phyloP scores from a whole-genome alignment of 768 basidiomycete genomes.

The Hebeloma cylindrosporum region DNA sequence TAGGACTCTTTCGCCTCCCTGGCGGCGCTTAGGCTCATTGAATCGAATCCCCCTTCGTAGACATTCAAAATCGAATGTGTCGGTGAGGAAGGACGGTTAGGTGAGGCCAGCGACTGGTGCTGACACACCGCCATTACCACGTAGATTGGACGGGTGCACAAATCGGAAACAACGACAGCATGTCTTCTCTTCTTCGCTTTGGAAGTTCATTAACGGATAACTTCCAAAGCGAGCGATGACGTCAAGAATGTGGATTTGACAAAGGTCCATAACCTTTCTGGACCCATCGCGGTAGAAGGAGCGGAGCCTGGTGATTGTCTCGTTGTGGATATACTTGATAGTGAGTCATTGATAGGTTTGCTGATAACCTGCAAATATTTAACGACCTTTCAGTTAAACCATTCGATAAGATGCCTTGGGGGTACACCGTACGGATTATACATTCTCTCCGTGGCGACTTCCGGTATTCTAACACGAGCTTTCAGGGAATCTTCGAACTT shows the following conservation, averaged over 20 bases:
- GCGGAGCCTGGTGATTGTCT: slow-evolving; percentile 80
- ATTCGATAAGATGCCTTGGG: slow-evolving; percentile 80
- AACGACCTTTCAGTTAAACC: slow-evolving; percentile 46
- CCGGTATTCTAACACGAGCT: not conserved
- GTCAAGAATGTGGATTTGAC: slow-evolving; percentile 63
- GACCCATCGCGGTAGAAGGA: slow-evolving; percentile 72
- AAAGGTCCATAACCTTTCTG: slow-evolving; percentile 73
- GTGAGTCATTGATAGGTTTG: slow-evolving; percentile 31
- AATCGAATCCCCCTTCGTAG: slow-evolving; percentile 26
- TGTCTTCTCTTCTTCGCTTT: slow-evolving; percentile 18
- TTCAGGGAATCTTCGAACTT: slow-evolving; percentile 70
- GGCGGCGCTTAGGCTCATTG: not conserved
- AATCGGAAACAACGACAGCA: slow-evolving; percentile 74
- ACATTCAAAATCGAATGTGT: slow-evolving; percentile 73
- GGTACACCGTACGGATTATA: slow-evolving; percentile 55
- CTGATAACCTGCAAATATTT: not conserved
- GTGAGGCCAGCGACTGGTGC: not conserved
- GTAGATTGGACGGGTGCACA: slow-evolving; percentile 82
- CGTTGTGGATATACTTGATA: slow-evolving; percentile 78
- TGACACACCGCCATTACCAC: not conserved
- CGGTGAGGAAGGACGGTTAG: slow-evolving; percentile 44
- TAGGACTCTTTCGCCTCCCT: slow-evolving; percentile 5
- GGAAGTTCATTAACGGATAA: not conserved
- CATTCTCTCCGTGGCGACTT: not conserved
- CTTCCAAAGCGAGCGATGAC: slow-evolving; percentile 57